Evolutionary conservation across 345 rosid species (phyloP).

Genomic region (Noccaea bulbosa): DNA sequence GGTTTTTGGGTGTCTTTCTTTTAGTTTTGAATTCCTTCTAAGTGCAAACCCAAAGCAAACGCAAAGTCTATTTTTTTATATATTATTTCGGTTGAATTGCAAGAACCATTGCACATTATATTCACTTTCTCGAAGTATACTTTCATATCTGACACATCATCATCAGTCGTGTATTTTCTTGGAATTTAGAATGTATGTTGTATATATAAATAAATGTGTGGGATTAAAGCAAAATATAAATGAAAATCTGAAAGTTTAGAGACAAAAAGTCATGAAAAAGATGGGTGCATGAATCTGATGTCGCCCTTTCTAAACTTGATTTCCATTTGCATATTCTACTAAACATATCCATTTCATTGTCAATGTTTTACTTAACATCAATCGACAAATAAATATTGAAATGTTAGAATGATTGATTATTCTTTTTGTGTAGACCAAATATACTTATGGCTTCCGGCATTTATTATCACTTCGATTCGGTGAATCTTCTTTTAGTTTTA

Average conservation of each 20-base stretch:
- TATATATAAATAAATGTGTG: background rate
- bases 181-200: background rate
- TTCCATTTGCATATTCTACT: conserved; percentile 16
- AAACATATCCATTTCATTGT: conserved; percentile 14
- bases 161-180: background rate
- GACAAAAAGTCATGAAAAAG: conserved; percentile 25
- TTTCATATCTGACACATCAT: conserved; percentile 8
- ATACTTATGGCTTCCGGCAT: conserved; percentile 30
- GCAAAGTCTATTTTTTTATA: conserved; percentile 8
- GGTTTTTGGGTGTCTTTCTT: conserved; percentile 27
- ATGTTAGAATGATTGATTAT: conserved; percentile 15
- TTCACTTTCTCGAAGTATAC: background rate
- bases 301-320: conserved; percentile 20
- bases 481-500: conserved; percentile 9
- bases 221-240: background rate
- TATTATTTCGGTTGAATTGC: conserved; percentile 9
- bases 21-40: background rate
- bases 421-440: conserved; percentile 14
- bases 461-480: conserved; percentile 11
- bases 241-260: background rate
- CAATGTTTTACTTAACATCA: conserved; percentile 9
- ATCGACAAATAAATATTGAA: background rate
- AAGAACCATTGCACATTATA: background rate
- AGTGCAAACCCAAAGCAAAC: conserved; percentile 9
- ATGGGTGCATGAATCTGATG: conserved; percentile 42